Percentiles rank a stretch among this genome's conserved stretches.
These are phyloP conservation scores for Suillus subaureus DNA, from an alignment of 768 basidiomycete genomes.

Conservation along the genomic window DNA sequence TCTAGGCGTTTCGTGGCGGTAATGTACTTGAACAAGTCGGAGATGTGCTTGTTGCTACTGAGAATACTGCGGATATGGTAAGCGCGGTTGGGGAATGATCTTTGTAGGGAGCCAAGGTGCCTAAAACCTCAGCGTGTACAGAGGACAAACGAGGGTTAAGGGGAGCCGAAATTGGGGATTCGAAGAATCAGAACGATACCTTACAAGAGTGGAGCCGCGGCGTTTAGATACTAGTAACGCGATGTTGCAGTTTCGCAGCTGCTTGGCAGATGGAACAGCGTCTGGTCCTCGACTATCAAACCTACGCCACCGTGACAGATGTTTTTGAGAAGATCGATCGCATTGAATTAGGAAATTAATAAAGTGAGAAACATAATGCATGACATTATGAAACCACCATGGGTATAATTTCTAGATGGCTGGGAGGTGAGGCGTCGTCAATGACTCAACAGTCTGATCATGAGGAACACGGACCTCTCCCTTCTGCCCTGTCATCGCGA, in stretches of 20 bases:
- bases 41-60: too few relatives aligned
- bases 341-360: not conserved
- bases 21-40: too few relatives aligned
- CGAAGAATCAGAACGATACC: not conserved
- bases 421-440: not conserved
- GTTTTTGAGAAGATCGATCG: not conserved
- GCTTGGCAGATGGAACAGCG: not conserved
- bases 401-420: not conserved
- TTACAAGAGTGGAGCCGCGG: not conserved
- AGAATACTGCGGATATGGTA: too few relatives aligned
- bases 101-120: too few relatives aligned
- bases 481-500: too few relatives aligned
- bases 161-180: not conserved
- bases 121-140: not conserved
- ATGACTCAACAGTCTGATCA: too few relatives aligned
- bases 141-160: not conserved
- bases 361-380: too few relatives aligned
- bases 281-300: not conserved
- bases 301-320: not conserved
- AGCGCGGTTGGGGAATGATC: too few relatives aligned
- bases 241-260: not conserved
- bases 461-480: not conserved
- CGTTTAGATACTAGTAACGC: not conserved
- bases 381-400: too few relatives aligned
- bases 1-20: too few relatives aligned